phyloP scores from a whole-genome alignment of 208 protist species.

The Crithidia brevicula region DNA sequence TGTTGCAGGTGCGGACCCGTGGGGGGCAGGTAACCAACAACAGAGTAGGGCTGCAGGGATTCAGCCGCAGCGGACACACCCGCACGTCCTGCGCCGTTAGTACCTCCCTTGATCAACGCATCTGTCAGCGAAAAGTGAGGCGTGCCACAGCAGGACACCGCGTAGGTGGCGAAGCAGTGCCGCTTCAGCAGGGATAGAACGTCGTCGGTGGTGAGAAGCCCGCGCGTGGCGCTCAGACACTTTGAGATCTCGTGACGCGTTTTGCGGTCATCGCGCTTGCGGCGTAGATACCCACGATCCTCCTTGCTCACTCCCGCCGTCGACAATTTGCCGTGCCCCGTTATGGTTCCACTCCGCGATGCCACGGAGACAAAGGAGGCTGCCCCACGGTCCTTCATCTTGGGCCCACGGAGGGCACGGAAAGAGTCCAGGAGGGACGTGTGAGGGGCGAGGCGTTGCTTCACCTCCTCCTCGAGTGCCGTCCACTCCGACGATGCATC shows the following conservation, averaged over 20 bases:
- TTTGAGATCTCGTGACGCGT: conserved; percentile 17
- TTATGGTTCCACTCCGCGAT: not conserved
- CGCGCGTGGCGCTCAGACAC: conserved; percentile 56
- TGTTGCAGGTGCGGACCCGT: conserved; percentile 61
- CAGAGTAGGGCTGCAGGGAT: conserved; percentile 36
- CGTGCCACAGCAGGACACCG: conserved; percentile 70
- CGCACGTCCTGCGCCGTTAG: not conserved
- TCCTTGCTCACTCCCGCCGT: not conserved
- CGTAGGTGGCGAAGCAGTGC: conserved; percentile 83
- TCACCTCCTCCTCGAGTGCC: conserved; percentile 45
- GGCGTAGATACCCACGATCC: conserved; percentile 24
- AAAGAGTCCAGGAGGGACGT: conserved; percentile 49
- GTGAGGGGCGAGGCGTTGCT: conserved; percentile 51
- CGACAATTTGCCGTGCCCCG: no score
- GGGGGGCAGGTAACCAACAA: conserved; percentile 62
- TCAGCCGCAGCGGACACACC: not conserved
- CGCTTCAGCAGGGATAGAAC: conserved; percentile 52
- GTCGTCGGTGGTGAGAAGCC: conserved; percentile 59
- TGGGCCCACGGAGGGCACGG: conserved; percentile 3
- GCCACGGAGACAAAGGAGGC: not conserved
- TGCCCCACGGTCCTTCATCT: not conserved
- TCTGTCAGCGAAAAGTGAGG: conserved; percentile 64
- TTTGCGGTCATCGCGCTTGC: conserved; percentile 18
- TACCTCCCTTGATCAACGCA: conserved; percentile 26
- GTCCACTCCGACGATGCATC: conserved; percentile 44